Percentiles rank a stretch among this genome's conserved stretches.
Evolutionary conservation across 179 eudicot genomes (phyloP).

Genomic region (Spinacia oleracea): DNA sequence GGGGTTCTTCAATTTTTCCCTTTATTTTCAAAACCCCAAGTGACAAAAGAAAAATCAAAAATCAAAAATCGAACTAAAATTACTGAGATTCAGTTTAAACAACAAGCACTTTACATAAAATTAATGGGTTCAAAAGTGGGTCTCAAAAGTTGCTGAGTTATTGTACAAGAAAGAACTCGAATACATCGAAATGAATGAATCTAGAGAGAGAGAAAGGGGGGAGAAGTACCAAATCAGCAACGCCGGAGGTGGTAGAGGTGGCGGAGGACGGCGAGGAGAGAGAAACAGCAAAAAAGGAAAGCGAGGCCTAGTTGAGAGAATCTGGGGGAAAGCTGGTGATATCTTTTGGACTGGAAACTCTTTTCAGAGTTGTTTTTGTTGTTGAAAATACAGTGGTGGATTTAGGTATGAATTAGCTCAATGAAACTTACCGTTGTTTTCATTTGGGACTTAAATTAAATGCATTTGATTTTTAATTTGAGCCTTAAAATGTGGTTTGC

Average conservation of each 20-base stretch:
- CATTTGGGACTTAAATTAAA: neutral
- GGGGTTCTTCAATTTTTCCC: conserved; percentile 1
- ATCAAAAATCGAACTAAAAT: neutral
- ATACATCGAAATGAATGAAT: conserved; percentile 16
- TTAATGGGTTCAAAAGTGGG: neutral
- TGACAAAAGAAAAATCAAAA: neutral
- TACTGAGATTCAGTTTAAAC: conserved; percentile 21
- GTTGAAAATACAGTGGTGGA: neutral
- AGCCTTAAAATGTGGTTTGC: conserved; percentile 1
- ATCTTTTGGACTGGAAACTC: conserved; percentile 21
- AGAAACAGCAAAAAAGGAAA: neutral
- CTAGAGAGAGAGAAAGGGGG: conserved; percentile 1
- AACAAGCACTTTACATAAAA: conserved; percentile 6
- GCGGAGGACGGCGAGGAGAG: conserved; percentile 18
- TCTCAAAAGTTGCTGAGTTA: conserved; percentile 6
- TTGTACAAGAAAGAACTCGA: conserved; percentile 3
- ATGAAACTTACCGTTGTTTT: conserved; percentile 16
- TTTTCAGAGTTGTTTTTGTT: neutral
- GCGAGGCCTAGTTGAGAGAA: conserved; percentile 5
- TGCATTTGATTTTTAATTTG: neutral
- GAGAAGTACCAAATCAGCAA: conserved; percentile 14
- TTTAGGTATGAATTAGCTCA: conserved; percentile 24
- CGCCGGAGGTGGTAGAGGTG: conserved; percentile 4
- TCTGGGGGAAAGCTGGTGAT: conserved; percentile 25
- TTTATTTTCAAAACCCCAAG: conserved; percentile 16